A percentile compares a stretch with the other conserved stretches of the same genome.
Conservation (phyloP, 2,329 filamentous ascomycete species). For the Biscogniauxia sp. region DNA sequence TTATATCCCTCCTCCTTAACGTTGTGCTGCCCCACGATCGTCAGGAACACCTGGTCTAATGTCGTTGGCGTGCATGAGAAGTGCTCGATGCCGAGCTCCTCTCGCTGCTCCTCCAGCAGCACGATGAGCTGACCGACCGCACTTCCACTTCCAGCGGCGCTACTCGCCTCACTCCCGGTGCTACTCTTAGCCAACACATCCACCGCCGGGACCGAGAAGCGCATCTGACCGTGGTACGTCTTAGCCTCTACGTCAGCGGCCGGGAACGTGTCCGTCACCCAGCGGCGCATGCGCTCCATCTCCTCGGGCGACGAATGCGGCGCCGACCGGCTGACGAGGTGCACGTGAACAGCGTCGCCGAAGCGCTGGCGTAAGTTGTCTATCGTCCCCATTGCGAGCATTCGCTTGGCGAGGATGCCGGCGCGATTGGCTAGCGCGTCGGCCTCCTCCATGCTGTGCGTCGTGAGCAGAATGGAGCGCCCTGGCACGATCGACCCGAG, state of each 20-base stretch:
- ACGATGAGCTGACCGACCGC: slow-evolving; percentile 70
- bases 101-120: slow-evolving; percentile 68
- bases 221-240: slow-evolving; percentile 80
- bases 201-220: slow-evolving; percentile 69
- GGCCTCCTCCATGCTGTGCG: slow-evolving; percentile 94
- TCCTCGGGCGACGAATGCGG: slow-evolving; percentile 69
- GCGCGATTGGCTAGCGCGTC: slow-evolving; percentile 81
- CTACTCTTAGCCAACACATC: slow-evolving; percentile 29
- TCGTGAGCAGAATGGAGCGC: slow-evolving; percentile 82
- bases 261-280: slow-evolving; percentile 62
- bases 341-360: slow-evolving; percentile 77
- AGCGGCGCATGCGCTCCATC: slow-evolving; percentile 63
- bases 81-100: slow-evolving; percentile 71
- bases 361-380: slow-evolving; percentile 71
- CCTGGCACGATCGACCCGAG: slow-evolving; percentile 71
- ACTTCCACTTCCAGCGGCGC: slow-evolving; percentile 55
- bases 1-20: slow-evolving; percentile 65
- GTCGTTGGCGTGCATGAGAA: slow-evolving; percentile 87
- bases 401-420: slow-evolving; percentile 80
- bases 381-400: slow-evolving; percentile 80
- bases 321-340: slow-evolving; percentile 72
- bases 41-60: slow-evolving; percentile 85
- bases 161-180: slow-evolving; percentile 23
- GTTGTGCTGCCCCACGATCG: slow-evolving; percentile 78
- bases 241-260: slow-evolving; percentile 68